Conservation (phyloP, 164 flowering plant genomes). For the Warburgia ugandensis region DNA sequence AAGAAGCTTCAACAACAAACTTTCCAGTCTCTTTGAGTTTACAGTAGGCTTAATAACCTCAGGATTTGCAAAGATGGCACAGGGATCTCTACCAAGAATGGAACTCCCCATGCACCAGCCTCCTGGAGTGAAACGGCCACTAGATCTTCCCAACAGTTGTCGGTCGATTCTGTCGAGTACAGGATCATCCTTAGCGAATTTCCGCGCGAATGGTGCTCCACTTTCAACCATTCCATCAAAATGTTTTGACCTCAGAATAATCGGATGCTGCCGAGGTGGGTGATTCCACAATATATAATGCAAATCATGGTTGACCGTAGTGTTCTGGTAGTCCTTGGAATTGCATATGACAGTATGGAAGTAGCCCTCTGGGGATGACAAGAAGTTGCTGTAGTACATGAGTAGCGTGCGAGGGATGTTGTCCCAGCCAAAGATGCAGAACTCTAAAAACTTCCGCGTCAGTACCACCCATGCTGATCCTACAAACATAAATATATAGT, state of each 20-base stretch:
- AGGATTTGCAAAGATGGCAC: constrained; percentile 37
- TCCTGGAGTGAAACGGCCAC: constrained; percentile 43
- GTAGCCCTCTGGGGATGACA: constrained; percentile 74
- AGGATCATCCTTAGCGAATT: constrained; percentile 39
- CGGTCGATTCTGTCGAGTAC: constrained; percentile 58
- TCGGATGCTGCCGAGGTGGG: constrained; percentile 50
- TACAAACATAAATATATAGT: constrained; percentile 18
- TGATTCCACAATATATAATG: constrained; percentile 60
- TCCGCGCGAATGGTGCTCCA: constrained; percentile 69
- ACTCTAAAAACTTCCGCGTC: constrained; percentile 58
- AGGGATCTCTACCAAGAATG: constrained; percentile 34
- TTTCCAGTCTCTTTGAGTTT: constrained; percentile 56
- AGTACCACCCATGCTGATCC: constrained; percentile 72
- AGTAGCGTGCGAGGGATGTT: constrained; percentile 85
- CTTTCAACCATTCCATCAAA: constrained; percentile 57
- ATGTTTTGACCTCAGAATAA: constrained; percentile 31
- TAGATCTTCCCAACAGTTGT: constrained; percentile 36
- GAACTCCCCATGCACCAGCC: constrained; percentile 66
- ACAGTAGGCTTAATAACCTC: constrained; percentile 47
- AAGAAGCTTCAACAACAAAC: constrained; percentile 46
- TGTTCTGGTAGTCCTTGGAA: constrained; percentile 67
- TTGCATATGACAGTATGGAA: constrained; percentile 82
- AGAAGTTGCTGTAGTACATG: constrained; percentile 76
- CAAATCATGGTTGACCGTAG: constrained; percentile 72
- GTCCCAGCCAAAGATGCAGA: constrained; percentile 80